Evolutionary conservation across 768 basidiomycete genomes (phyloP), one percentile per base, ranked within the genome.

Genomic region (Pleurotus djamor): DNA sequence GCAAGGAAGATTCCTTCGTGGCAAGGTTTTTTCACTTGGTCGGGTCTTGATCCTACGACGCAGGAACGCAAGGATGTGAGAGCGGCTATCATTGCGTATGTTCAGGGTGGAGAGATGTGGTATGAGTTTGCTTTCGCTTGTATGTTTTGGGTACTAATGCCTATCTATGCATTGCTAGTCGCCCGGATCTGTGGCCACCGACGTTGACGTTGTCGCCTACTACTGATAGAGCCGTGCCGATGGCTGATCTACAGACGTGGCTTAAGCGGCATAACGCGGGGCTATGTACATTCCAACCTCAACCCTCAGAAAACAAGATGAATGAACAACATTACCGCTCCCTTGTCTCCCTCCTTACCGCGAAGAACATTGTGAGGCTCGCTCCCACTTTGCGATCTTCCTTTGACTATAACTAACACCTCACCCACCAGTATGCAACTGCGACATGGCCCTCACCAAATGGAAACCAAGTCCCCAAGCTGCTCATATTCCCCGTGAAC

Each of bases 171-270:
- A 9, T 17, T 33, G 34, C 8, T 64, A 89, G 88, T 56, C 81
- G 70, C 48, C 61, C 76, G 5, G 75, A 82, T 2, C 79, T 75
- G 0, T 89, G 86, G 87, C 87, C 88, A 1, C 57, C 62, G 6
- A 64, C 65, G 3, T 62, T 88, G 62, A 63, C 68, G 1, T 68
- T 87, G 5, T 70, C 68, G 13, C 71, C 79, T 5, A 73, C 79
- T 21, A 70, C 71, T 44, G 77, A 80, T 44, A 76, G 72, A 4
- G 67, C 76, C 0, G 76, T 82, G 9, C 63, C 83, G 0, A 36
- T 64, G 4, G 4, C 47, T 1, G 79, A 81, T 7, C 67, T 88
- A 9, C 72, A 73, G 43, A 51, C 61, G 2, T 88, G 87, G 87
- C 68, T 85, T 36, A 76, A 69, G 50, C 73, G 71, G 5, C 68